These are phyloP conservation scores for Sergeia podlipaevii DNA, from an alignment of 208 protist species.

Conservation along the genomic window DNA sequence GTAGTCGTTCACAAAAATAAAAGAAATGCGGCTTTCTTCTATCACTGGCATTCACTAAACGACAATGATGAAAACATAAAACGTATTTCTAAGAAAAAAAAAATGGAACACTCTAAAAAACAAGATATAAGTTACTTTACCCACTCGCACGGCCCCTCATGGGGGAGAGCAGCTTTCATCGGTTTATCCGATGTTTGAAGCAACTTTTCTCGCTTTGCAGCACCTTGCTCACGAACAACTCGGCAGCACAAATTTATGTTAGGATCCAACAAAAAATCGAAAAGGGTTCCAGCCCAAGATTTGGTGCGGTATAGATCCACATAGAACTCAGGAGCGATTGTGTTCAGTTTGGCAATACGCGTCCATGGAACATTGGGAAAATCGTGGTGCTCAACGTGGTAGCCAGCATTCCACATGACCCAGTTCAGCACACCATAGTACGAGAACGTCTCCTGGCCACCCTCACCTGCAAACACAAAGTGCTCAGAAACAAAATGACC, in stretches of 20 bases:
- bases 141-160: constrained; percentile 44
- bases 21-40: too few species aligned
- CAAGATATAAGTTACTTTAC: too few species aligned
- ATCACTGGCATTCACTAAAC: too few species aligned
- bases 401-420: constrained; percentile 92
- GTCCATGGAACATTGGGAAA: constrained; percentile 95
- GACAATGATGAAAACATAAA: too few species aligned
- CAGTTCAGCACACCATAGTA: constrained; percentile 95
- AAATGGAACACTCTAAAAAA: too few species aligned
- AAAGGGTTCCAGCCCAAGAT: constrained; percentile 77
- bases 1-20: too few species aligned
- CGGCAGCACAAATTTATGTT: constrained; percentile 66
- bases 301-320: constrained; percentile 65
- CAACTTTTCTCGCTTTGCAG: constrained; percentile 37
- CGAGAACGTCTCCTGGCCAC: constrained; percentile 94
- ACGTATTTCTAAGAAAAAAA: too few species aligned
- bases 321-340: constrained; percentile 94
- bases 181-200: constrained; percentile 29
- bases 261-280: constrained; percentile 79
- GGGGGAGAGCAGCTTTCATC: constrained; percentile 40
- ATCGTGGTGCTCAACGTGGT: constrained; percentile 98
- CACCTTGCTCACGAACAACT: constrained; percentile 62
- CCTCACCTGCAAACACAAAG: constrained; percentile 76
- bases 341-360: constrained; percentile 70
- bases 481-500: constrained; percentile 94